Base-by-base conservation (phyloP, 805 yeast genomes). In the Alloascoidea hylecoeti region DNA sequence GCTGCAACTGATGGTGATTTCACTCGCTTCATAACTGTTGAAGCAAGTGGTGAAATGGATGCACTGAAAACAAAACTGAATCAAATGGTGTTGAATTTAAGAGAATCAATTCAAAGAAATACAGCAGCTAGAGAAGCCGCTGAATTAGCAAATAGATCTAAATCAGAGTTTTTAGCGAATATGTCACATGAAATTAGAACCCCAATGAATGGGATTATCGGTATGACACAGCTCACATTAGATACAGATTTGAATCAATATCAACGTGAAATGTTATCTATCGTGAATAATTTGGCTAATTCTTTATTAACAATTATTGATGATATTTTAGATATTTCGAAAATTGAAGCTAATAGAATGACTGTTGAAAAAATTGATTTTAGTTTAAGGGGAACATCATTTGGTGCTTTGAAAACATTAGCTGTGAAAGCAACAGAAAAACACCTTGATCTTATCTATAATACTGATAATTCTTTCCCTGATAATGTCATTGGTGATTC, bases 101-200 rank as follows among this genome's bases (percentile, higher is more conserved):
- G 94, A 56, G 95, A 84, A 52, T 80, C 92, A 3, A 84, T 84
- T 54, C 94, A 84, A 58, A 74, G 94, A 55, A 84, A 84, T 52
- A 83, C 95, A 0, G 92, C 89, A 6, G 95, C 95, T 1, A 75
- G 95, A 59, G 95, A 84, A 58, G 95, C 95, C 28, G 95, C 95
- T 30, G 95, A 84, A 52, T 64, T 83, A 48, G 95, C 95, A 3
- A 84, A 84, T 56, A 69, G 82, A 47, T 85, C 95, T 3, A 84
- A 84, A 56, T 83, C 94, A 5, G 95, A 84, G 56, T 84, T 84
- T 54, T 67, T 84, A 59, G 94, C 94, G 35, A 84, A 84, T 51
- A 84, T 81, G 70, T 80, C 89, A 4, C 84, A 76, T 56, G 95
- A 84, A 56, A 79, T 84, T 50, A 67, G 95, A 55, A 84, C 95